Conservation (phyloP, 2,329 filamentous ascomycete species). For the Alternaria ventricosa region DNA sequence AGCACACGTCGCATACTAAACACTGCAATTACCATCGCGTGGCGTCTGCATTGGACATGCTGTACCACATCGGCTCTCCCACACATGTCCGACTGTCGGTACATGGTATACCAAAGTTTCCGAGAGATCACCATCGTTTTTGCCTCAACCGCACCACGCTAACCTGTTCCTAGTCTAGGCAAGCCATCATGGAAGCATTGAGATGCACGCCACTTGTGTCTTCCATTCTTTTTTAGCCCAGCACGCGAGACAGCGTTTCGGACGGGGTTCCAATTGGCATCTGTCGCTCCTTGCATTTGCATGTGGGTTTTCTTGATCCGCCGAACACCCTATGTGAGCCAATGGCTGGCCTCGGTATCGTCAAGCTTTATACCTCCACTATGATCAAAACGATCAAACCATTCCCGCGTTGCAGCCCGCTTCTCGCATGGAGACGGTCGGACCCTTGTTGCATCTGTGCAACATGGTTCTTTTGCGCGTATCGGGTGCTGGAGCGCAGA, state of each 20-base stretch:
- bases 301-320: neutral
- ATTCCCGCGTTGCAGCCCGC: neutral
- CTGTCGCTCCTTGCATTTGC: neutral
- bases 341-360: neutral
- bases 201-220: constrained; percentile 1
- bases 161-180: constrained; percentile 10
- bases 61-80: constrained; percentile 12
- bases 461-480: neutral
- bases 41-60: neutral
- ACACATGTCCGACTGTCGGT: constrained; percentile 4
- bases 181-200: neutral
- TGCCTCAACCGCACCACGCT: neutral
- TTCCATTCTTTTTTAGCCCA: neutral
- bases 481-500: neutral
- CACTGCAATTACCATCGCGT: neutral
- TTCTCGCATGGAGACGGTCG: neutral
- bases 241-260: neutral
- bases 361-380: neutral
- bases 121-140: constrained; percentile 6
- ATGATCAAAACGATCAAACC: neutral
- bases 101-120: constrained; percentile 4
- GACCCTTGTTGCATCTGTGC: neutral
- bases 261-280: neutral
- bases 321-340: neutral
- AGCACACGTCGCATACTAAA: neutral